A percentile compares a stretch with the other conserved stretches of the same genome.
phyloP scores from a whole-genome alignment of 1,139 yeast genomes.

The Zygoascus meyerae region DNA sequence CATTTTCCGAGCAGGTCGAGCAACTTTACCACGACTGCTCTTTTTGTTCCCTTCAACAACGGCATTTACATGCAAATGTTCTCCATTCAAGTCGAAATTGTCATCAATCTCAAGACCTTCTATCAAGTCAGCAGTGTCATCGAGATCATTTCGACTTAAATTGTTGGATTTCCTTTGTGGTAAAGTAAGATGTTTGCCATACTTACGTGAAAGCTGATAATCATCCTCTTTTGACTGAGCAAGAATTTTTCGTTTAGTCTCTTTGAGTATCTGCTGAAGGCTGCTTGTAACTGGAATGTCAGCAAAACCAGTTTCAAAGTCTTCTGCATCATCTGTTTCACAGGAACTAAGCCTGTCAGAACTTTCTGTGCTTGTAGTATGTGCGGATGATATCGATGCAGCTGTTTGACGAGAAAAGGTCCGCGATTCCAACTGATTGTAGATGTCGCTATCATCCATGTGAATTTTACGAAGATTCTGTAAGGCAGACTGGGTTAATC shows the following conservation, averaged over 20 bases:
- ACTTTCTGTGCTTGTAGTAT: constrained; percentile 16
- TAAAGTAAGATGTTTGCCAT: constrained; percentile 13
- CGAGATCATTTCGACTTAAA: neutral
- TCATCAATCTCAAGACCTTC: constrained; percentile 24
- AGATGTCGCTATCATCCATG: constrained; percentile 12
- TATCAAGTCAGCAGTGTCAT: constrained; percentile 18
- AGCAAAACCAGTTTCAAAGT: constrained; percentile 13
- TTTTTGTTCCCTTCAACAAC: constrained; percentile 16
- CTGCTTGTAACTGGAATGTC: constrained; percentile 15
- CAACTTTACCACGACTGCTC: neutral
- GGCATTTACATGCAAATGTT: constrained; percentile 22
- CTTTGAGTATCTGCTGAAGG: constrained; percentile 13
- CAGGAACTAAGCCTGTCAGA: neutral
- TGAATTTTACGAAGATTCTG: constrained; percentile 10
- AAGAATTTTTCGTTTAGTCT: constrained; percentile 2
- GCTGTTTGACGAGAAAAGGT: too few relatives aligned
- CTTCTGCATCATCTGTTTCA: constrained; percentile 19
- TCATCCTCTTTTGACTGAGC: constrained; percentile 11
- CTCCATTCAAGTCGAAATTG: constrained; percentile 11
- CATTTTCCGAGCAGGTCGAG: neutral
- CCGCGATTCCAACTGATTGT: too few relatives aligned
- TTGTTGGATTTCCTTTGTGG: too few relatives aligned
- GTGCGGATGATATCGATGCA: constrained; percentile 9
- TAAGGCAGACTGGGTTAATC: constrained; percentile 8
- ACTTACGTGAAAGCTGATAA: constrained; percentile 13